A percentile compares a stretch with the other conserved stretches of the same genome.
Evolutionary conservation across 768 basidiomycete genomes (phyloP).

Genomic region (Termitomyces sp.): DNA sequence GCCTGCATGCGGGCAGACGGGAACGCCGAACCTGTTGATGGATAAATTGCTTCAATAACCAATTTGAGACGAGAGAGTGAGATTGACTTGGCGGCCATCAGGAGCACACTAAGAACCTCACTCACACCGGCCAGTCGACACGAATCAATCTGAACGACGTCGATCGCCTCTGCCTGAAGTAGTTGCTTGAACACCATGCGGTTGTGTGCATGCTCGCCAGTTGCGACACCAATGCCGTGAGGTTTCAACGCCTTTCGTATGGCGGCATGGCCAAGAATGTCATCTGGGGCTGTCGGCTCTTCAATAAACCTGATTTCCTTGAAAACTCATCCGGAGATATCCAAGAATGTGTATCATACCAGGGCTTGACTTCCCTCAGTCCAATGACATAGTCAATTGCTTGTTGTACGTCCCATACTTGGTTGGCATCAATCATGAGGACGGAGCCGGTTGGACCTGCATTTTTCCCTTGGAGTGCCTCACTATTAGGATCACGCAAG

Average conservation of each 20-base stretch:
- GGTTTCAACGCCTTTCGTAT: conserved; percentile 76
- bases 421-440: conserved; percentile 97
- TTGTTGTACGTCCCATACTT: conserved; percentile 91
- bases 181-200: conserved; percentile 95
- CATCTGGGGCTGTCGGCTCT: conserved; percentile 90
- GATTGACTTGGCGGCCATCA: conserved; percentile 81
- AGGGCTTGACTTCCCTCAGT: conserved; percentile 78
- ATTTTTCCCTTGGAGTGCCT: conserved; percentile 79
- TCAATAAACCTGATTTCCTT: conserved; percentile 71
- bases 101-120: conserved; percentile 83
- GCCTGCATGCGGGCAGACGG: conserved; percentile 92
- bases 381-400: conserved; percentile 89
- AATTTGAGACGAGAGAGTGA: not conserved
- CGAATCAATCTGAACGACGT: conserved; percentile 93
- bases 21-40: conserved; percentile 60
- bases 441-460: conserved; percentile 93
- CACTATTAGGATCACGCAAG: conserved; percentile 54
- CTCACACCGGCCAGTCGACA: conserved; percentile 92
- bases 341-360: conserved; percentile 37
- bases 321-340: not conserved
- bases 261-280: conserved; percentile 79
- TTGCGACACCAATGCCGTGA: conserved; percentile 84
- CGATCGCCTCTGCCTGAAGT: conserved; percentile 86
- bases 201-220: conserved; percentile 94
- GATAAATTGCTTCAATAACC: not conserved